Evolutionary conservation across 306 rosid genomes (phyloP).

Genomic region (Datisca glomerata): DNA sequence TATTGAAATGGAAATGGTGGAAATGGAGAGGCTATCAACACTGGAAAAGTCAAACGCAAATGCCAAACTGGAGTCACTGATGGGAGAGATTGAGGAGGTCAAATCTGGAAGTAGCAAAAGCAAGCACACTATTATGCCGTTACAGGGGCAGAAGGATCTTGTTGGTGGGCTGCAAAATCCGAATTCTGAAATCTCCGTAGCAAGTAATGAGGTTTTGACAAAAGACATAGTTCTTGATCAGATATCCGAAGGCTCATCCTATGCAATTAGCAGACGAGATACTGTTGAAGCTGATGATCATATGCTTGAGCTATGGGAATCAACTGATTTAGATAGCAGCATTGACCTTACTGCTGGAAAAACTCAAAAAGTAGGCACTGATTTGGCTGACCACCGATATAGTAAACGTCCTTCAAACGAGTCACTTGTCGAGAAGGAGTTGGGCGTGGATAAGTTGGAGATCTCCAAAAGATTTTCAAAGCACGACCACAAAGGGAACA

Average conservation of each 20-base stretch:
- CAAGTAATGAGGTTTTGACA: conserved; percentile 65
- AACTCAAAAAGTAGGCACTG: conserved; percentile 21
- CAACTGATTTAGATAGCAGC: conserved; percentile 41
- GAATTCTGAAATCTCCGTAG: conserved; percentile 32
- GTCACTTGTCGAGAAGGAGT: conserved; percentile 61
- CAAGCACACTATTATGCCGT: too few species aligned
- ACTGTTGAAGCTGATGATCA: conserved; percentile 40
- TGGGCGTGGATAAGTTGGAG: conserved; percentile 76
- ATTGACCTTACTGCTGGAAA: conserved; percentile 54
- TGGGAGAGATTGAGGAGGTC: conserved; percentile 48
- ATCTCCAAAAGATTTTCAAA: conserved; percentile 42
- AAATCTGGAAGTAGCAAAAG: conserved; percentile 34
- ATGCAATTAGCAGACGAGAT: conserved; percentile 49
- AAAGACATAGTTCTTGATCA: conserved; percentile 96
- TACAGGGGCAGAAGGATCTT: too few species aligned
- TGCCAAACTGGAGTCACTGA: conserved; percentile 32
- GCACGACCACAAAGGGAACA: conserved; percentile 52
- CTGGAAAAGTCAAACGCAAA: conserved; percentile 26
- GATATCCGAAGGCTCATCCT: conserved; percentile 60
- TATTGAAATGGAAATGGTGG: conserved; percentile 41
- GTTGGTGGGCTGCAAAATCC: conserved; percentile 15
- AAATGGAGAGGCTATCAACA: conserved; percentile 17
- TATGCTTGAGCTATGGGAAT: conserved; percentile 87
- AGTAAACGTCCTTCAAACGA: conserved; percentile 54
- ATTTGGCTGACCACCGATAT: conserved; percentile 20